Base-by-base conservation (phyloP, 2,329 filamentous ascomycete species). In the Amphichorda felina region DNA sequence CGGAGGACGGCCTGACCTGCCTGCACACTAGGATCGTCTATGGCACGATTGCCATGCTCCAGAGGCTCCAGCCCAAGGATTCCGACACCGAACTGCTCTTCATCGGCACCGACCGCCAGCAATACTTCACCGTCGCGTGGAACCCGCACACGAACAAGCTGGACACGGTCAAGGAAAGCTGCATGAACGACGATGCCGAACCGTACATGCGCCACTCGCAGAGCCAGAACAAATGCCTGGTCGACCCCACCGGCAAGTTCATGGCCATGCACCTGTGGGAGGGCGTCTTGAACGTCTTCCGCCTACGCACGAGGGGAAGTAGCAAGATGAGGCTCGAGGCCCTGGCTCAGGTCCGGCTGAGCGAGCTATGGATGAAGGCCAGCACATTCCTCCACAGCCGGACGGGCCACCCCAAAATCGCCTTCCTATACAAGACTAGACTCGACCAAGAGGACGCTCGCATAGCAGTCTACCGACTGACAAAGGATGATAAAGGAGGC, bases 91-190 rank as follows among this genome's bases (percentile, higher is more conserved):
- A 96, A 46, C 75, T 95, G 41, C 73, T 98, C 41, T 94, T 98
- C 53, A 72, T 98, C 38, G 89, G 87, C 34, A 98, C 91, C 32
- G 82, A 94, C 52, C 77, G 82, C 37, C 82, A 84, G 46, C 79
- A 87, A 49, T 96, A 94, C 61, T 94, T 96, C 56, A 94, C 86
- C 2, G 58, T 94, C 15, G 77, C 71, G 13, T 98, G 91, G 88
- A 78, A 95, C 47, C 50, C 68, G 1, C 57, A 70, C 52, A 63
- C 50, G 4, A 57, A 57, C 15, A 54, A 63, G 38, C 55, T 80
- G 3, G 64, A 71, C 8, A 72, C 68, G 0, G 52, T 70, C 16
- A 62, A 69, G 45, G 61, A 68, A 48, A 48, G 59, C 8, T 14
- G n/a, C 2, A 69, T 73, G 28, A 58, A 64, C 28, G 74, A 80